Base-by-base conservation (phyloP, 768 basidiomycete genomes). In the Nidularia pulvinata region DNA sequence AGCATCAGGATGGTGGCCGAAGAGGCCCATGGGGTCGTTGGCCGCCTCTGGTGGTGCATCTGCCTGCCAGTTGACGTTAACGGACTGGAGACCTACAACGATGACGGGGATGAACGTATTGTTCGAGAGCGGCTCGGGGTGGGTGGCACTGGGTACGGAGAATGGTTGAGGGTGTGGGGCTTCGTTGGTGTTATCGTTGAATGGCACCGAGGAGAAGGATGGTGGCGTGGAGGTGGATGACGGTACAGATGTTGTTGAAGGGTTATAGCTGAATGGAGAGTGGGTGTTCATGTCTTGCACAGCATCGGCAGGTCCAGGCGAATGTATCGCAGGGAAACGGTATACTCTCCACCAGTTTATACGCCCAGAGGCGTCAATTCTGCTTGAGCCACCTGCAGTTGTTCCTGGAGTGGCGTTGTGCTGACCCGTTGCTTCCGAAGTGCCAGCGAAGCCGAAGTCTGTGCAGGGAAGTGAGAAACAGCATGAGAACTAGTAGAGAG, bases 271-370 rank as follows among this genome's bases (percentile, higher is more conserved):
- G 25, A 30, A 30, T 30, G 25, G 25, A 30, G 25, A 30, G 25
- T 30, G 25, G 25, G 25, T 30, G 25, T 30, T 30, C 25, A 30
- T 30, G 25, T 30, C 25, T 4, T 30, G 25, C 25, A 30, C 25
- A 30, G 25, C 16, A 42, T 42, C 13, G 13, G 39, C 48, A 36
- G 33, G 52, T 10, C 33, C 35, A 50, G 76, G 65, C 53, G 75
- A 59, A 19, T 59, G 55, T 67, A 91, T 86, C 37, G 89, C 77
- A 6, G 87, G 88, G 73, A 91, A 92, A n/a, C 89, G 81, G 63
- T 91, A 91, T 60, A 91, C 68, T 52, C 90, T 75, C 91, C 91
- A 92, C 83, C 89, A 89, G 62, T 92, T 92, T 53, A 92, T 78
- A 14, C 80, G 66, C 10, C 74, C 77, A 43, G 69, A 63, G 3